Evolutionary conservation across 2,329 filamentous ascomycete species (phyloP), one percentile per base, ranked within the genome.

Genomic region (Malbranchea zuffiana): DNA sequence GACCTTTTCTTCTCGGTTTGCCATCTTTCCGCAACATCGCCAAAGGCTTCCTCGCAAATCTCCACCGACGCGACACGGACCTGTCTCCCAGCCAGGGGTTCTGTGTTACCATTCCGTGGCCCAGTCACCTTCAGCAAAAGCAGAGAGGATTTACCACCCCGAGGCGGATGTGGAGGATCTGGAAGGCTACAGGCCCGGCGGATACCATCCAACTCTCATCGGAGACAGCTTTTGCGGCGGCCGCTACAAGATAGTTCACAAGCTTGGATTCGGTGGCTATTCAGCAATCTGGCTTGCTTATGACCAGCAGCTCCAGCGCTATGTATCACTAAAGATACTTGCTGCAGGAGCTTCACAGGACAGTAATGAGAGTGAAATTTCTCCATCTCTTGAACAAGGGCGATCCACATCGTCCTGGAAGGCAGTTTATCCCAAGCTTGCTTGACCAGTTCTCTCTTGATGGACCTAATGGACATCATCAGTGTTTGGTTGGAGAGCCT

Each of bases 131-230:
- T 15, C 41, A n/a, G 27, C 23, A n/a, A n/a, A 28, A 20, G n/a
- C 29, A 10, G 37, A 38, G 18, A 12, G 7, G 18, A 37, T 35
- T 29, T 46, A 42, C 8, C 18, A 44, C 27, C 44, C 41, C 10
- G 41, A 34, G 28, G 8, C 18, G 11, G 43, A 46, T 32, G 40
- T 46, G n/a, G 47, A 47, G 34, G 35, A 40, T n/a, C 32, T 50
- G 3, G 53, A 56, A 45, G 29, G 46, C 18, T 58, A 60, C 28
- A 20, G 34, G 13, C 50, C 49, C 6, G 53, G 56, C 1, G 54
- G 53, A 3, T 60, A 55, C 42, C 56, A 59, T 44, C 56, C 56
- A 3, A 40, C 56, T 2, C 49, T 51, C 41, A 46, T 60, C 15
- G 39, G 39, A 7, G 34, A 41, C 23, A 32, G 23, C 4, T 33